phyloP scores from a whole-genome alignment of 495 filamentous ascomycete genomes.

The Usnea hakonensis region DNA sequence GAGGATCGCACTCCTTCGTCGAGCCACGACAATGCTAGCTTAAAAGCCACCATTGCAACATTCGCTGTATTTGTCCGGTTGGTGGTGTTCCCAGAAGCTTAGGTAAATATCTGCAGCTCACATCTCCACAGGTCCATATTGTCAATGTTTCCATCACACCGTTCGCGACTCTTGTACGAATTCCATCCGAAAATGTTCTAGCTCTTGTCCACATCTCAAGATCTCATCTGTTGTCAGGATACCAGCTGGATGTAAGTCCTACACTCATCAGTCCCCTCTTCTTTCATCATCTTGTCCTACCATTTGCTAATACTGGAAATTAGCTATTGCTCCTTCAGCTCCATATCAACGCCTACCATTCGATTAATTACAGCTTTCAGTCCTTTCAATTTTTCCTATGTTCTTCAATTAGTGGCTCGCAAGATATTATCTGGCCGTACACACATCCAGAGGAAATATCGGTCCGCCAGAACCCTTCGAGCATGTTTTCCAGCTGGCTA shows the following conservation, averaged over 20 bases:
- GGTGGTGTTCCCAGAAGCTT: not conserved
- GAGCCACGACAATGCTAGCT: not conserved
- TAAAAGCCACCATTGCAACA: not conserved
- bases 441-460: no score
- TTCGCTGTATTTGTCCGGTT: not conserved
- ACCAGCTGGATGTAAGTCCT: not conserved
- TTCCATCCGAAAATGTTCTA: not conserved
- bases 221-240: not conserved
- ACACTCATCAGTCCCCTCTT: not conserved
- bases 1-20: not conserved
- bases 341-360: not conserved
- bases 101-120: not conserved
- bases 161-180: not conserved
- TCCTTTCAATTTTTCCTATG: not conserved
- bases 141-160: not conserved
- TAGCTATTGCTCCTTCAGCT: conserved; percentile 1
- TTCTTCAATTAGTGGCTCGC: not conserved
- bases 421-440: no score
- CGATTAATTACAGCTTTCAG: not conserved
- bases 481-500: no score
- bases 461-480: no score
- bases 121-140: not conserved
- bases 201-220: not conserved
- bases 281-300: not conserved
- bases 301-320: not conserved